These are phyloP conservation scores for Chlamydomonas schloesseri DNA, from an alignment of 139 green algal species.

Conservation along the genomic window DNA sequence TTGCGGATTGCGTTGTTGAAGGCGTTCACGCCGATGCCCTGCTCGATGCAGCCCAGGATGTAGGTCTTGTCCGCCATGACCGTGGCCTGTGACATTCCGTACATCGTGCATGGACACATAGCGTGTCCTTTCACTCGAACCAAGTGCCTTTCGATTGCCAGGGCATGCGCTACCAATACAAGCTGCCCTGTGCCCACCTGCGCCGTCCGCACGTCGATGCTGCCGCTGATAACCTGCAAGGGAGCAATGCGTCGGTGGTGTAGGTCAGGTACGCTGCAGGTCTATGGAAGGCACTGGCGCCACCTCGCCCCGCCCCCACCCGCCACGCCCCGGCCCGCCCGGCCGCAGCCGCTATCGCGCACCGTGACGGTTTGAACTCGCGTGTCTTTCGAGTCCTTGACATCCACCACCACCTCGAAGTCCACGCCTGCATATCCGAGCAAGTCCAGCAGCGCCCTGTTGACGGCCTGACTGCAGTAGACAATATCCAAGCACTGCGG, in stretches of 20 bases:
- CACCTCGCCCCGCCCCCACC: no score
- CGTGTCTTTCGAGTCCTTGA: constrained; percentile 43
- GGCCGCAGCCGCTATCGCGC: not conserved
- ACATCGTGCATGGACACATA: no score
- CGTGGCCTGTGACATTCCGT: not conserved
- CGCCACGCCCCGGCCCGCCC: no score
- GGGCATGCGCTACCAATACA: no score
- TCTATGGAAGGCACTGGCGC: no score
- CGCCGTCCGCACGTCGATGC: constrained; percentile 37
- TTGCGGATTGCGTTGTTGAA: constrained; percentile 40
- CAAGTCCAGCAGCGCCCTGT: no score
- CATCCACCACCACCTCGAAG: constrained; percentile 41
- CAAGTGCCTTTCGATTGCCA: no score
- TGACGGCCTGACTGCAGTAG: no score
- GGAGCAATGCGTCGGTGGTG: no score
- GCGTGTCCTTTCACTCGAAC: no score
- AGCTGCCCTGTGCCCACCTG: not conserved
- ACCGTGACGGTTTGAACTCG: constrained; percentile 33
- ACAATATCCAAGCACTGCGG: no score
- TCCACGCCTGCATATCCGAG: not conserved
- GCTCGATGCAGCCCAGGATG: constrained; percentile 36
- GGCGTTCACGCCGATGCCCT: constrained; percentile 5
- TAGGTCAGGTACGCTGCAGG: no score
- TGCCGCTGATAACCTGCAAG: constrained; percentile 13
- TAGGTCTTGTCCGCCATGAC: constrained; percentile 14